A percentile compares a stretch with the other conserved stretches of the same genome.
Evolutionary conservation across 805 yeast species (phyloP).

Genomic region (Kuraishia capsulata): DNA sequence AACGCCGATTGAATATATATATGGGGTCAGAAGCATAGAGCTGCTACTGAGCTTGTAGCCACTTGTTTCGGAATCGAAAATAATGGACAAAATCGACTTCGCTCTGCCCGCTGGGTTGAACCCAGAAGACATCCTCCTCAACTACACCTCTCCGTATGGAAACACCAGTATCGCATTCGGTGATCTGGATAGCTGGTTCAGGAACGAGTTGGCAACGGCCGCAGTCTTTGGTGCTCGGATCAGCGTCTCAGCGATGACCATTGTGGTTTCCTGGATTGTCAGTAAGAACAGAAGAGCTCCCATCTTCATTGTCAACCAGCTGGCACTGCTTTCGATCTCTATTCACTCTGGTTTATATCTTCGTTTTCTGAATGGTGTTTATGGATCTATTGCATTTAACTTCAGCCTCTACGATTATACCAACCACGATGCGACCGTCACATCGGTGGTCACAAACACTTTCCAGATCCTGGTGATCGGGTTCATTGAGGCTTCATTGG

Average conservation of each 20-base stretch:
- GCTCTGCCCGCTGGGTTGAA: slow-evolving; percentile 10
- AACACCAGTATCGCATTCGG: slow-evolving; percentile 24
- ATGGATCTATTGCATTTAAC: slow-evolving; percentile 34
- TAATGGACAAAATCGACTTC: not conserved
- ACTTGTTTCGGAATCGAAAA: too few relatives aligned
- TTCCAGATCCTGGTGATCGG: slow-evolving; percentile 51
- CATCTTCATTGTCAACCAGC: slow-evolving; percentile 64
- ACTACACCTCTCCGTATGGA: slow-evolving; percentile 35
- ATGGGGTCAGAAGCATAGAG: too few relatives aligned
- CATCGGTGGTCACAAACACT: slow-evolving; percentile 54
- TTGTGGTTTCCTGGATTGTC: slow-evolving; percentile 35
- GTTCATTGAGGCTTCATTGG: slow-evolving; percentile 55
- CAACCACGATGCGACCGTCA: slow-evolving; percentile 26
- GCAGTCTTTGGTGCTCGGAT: slow-evolving; percentile 49
- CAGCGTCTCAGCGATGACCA: slow-evolving; percentile 44
- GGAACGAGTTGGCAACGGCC: slow-evolving; percentile 25
- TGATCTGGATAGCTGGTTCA: slow-evolving; percentile 30
- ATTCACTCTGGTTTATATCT: slow-evolving; percentile 56
- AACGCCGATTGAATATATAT: too few relatives aligned
- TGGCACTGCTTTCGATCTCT: slow-evolving; percentile 44
- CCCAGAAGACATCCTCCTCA: slow-evolving; percentile 15
- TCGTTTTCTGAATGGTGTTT: slow-evolving; percentile 42
- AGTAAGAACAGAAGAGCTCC: slow-evolving; percentile 52
- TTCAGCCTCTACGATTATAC: slow-evolving; percentile 38
- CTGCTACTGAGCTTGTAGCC: too few relatives aligned